Base-by-base conservation (phyloP, 106 monocot species). In the Iris macrosiphon region DNA sequence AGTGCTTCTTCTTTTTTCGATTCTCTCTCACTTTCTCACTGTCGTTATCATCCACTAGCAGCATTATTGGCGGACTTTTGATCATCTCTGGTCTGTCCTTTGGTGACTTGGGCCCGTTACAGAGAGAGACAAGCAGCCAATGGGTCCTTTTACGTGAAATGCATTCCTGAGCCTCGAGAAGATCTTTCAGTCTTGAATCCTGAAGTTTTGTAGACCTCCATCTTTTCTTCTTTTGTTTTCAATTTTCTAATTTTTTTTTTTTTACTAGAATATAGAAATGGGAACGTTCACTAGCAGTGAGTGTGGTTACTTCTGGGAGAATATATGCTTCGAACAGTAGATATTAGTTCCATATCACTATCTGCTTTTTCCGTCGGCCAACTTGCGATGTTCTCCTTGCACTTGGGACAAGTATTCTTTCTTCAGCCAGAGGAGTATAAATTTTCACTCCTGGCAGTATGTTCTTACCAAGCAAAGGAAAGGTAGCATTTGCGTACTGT, bases 21-120 rank as follows among this genome's bases (percentile, higher is more conserved):
- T 41, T 41, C 13, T 9, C n/a, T 41, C 13, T 41, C 13, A 14
- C 13, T 39, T 39, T 8, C 39, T 12, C 3, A 46, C 20, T 9
- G 22, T 8, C 46, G 0, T 46, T 22, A 46, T 22, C 29, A 5
- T 29, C 3, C 23, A 0, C 38, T 55, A 21, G 55, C 55, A 58
- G 57, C 40, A 58, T 58, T 41, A 25, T 58, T 58, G 57, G 57
- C 40, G 57, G 57, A 4, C 25, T 40, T 41, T 41, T 58, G 17
- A 58, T 58, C 26, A 42, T 58, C 57, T 58, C 57, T 58, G 57
- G 57, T 14, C 26, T 58, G 7, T 58, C 40, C 57, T 24, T n/a
- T 58, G 40, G 57, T 58, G 8, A 58, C 57, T 27, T 58, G 57
- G 57, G 57, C 57, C 16, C 57, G 57, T 24, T 58, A 41, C 19